Percentiles rank a stretch among this genome's conserved stretches.
These are phyloP conservation scores for Fusarium sp. DNA, from an alignment of 2,329 filamentous ascomycete species.

Conservation along the genomic window DNA sequence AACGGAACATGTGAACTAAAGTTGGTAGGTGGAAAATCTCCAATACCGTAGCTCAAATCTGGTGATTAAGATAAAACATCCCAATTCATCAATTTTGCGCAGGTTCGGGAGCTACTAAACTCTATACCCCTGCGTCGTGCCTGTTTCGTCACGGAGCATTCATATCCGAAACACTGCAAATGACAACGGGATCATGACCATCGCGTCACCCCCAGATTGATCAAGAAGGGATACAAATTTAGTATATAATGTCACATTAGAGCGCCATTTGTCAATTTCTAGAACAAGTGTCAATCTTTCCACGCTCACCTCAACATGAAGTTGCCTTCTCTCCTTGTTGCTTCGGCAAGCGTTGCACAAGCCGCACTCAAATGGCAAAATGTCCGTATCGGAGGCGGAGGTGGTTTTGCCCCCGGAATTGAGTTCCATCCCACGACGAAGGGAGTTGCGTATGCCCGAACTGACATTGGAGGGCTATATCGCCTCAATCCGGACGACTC, in stretches of 20 bases:
- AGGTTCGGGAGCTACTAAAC: background rate
- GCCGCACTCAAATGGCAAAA: slow-evolving; percentile 34
- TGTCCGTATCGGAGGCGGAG: slow-evolving; percentile 31
- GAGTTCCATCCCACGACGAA: slow-evolving; percentile 36
- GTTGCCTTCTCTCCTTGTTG: slow-evolving; percentile 11
- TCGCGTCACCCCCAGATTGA: background rate
- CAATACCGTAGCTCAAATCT: background rate
- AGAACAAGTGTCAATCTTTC: background rate
- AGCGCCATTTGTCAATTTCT: accelerated
- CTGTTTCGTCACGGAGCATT: slow-evolving; percentile 12
- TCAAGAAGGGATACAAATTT: background rate
- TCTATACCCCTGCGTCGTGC: background rate
- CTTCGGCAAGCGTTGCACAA: slow-evolving; percentile 6
- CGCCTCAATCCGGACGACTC: slow-evolving; percentile 35
- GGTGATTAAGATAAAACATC: background rate
- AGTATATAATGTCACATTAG: background rate
- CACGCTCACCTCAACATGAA: slow-evolving; percentile 2
- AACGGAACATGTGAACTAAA: background rate
- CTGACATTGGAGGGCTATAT: slow-evolving; percentile 34
- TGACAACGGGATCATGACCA: background rate
- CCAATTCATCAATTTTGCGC: background rate
- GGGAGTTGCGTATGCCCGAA: slow-evolving; percentile 31
- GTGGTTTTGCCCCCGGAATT: slow-evolving; percentile 29
- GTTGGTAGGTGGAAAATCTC: slow-evolving; percentile 2
- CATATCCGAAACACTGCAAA: slow-evolving; percentile 6